Conservation (phyloP, 768 basidiomycete species). For the Agrocybe chaxingu region DNA sequence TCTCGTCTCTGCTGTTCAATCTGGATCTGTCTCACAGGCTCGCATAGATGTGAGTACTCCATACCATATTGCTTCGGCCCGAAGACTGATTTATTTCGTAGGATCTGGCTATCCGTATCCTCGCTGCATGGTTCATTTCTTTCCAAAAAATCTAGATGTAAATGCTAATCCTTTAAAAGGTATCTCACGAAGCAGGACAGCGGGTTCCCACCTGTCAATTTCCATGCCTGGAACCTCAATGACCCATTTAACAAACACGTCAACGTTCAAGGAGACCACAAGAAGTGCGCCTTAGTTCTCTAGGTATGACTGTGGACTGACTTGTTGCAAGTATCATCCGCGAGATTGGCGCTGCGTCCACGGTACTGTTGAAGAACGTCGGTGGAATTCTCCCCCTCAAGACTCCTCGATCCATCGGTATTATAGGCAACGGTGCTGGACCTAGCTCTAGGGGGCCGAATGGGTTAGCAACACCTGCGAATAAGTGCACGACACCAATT, state of each 20-base stretch:
- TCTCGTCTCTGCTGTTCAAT: constrained; percentile 56
- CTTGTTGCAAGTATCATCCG: constrained; percentile 43
- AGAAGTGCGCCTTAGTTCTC: constrained; percentile 24
- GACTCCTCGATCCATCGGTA: constrained; percentile 42
- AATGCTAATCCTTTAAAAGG: constrained; percentile 11
- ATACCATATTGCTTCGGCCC: constrained; percentile 1
- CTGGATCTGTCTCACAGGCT: constrained; percentile 52
- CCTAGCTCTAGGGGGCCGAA: constrained; percentile 54
- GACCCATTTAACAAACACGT: constrained; percentile 39
- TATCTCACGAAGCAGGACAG: constrained; percentile 55
- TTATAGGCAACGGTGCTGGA: constrained; percentile 60
- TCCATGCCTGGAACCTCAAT: constrained; percentile 47
- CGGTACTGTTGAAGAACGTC: constrained; percentile 61
- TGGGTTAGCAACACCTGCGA: constrained; percentile 29
- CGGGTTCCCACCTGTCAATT: constrained; percentile 57
- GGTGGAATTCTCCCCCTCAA: constrained; percentile 42
- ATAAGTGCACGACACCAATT: too few species aligned
- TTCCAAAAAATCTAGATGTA: background rate
- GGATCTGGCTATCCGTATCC: constrained; percentile 70
- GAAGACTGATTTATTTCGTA: constrained; percentile 14
- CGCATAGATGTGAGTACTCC: constrained; percentile 49
- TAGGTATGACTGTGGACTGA: background rate
- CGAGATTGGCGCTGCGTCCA: constrained; percentile 57
- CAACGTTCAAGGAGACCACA: constrained; percentile 59
- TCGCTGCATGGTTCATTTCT: constrained; percentile 53